Percentiles rank a stretch among this genome's conserved stretches.
phyloP scores from a whole-genome alignment of 2,329 filamentous ascomycete species.

The Stagonosporopsis rhizophila region DNA sequence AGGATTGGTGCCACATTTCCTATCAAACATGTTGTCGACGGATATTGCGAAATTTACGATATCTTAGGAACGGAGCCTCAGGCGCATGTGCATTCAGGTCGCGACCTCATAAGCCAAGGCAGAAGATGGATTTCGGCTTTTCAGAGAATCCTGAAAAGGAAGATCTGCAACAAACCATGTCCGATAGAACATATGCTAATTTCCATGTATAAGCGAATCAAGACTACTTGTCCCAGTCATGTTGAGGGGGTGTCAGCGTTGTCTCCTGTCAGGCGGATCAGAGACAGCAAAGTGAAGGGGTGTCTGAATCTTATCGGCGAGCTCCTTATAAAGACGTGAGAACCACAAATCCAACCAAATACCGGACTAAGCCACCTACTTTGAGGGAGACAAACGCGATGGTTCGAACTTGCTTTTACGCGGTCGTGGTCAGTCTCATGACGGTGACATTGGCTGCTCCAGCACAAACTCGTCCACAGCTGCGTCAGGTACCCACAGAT shows the following conservation, averaged over 20 bases:
- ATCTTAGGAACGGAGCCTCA: neutral
- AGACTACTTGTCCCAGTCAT: too few relatives aligned
- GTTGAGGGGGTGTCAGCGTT: neutral
- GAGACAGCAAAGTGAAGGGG: neutral
- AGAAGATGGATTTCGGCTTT: neutral
- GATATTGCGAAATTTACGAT: neutral
- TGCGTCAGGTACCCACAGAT: slow-evolving; percentile 30
- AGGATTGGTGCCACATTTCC: slow-evolving; percentile 8
- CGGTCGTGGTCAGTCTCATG: neutral
- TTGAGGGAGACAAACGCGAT: neutral
- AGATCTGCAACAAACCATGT: neutral
- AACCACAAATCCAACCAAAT: too few relatives aligned
- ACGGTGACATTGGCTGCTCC: slow-evolving; percentile 11
- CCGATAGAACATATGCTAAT: neutral
- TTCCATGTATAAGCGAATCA: slow-evolving; percentile 1
- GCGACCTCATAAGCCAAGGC: slow-evolving; percentile 5
- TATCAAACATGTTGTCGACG: neutral
- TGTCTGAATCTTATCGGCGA: neutral
- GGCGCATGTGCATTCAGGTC: slow-evolving; percentile 1
- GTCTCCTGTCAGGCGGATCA: neutral
- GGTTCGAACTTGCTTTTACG: neutral
- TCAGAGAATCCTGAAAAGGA: neutral
- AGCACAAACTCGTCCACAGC: slow-evolving; percentile 26
- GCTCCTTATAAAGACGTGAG: neutral
- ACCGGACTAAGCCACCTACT: neutral